Conservation (phyloP, 495 filamentous ascomycete species). For the Talaromyces stipitatus region DNA sequence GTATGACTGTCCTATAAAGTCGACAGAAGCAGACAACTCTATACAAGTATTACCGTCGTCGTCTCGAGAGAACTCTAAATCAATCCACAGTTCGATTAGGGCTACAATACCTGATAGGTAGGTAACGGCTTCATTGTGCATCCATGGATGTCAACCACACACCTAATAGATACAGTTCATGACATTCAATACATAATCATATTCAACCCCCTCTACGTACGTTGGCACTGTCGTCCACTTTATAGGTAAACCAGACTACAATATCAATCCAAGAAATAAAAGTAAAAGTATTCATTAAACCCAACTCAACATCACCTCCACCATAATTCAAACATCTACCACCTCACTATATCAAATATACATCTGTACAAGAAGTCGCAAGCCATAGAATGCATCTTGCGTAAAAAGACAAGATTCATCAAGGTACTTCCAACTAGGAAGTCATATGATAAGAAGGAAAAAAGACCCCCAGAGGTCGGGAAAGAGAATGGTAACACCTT, state of each 20-base stretch:
- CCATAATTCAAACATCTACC: neutral
- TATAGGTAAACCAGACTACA: neutral
- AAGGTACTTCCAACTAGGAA: neutral
- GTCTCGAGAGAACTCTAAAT: neutral
- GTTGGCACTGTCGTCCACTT: too few relatives aligned
- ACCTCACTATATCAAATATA: constrained; percentile 3
- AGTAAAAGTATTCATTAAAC: constrained; percentile 1
- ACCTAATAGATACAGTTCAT: too few relatives aligned
- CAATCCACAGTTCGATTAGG: neutral
- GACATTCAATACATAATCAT: too few relatives aligned
- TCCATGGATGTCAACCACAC: too few relatives aligned
- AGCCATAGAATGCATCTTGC: neutral
- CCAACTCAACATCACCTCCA: neutral
- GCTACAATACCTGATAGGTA: too few relatives aligned
- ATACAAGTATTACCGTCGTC: too few relatives aligned
- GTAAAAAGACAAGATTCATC: neutral
- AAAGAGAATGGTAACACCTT: neutral
- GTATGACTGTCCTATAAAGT: too few relatives aligned
- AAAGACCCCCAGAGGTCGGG: neutral
- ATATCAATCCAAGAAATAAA: neutral
- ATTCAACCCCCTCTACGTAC: too few relatives aligned
- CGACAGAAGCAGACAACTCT: too few relatives aligned
- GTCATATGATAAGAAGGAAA: neutral
- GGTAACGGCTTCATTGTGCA: too few relatives aligned
- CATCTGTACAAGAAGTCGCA: constrained; percentile 4